phyloP scores from a whole-genome alignment of 805 yeast genomes.

The Ogataea corticis region DNA sequence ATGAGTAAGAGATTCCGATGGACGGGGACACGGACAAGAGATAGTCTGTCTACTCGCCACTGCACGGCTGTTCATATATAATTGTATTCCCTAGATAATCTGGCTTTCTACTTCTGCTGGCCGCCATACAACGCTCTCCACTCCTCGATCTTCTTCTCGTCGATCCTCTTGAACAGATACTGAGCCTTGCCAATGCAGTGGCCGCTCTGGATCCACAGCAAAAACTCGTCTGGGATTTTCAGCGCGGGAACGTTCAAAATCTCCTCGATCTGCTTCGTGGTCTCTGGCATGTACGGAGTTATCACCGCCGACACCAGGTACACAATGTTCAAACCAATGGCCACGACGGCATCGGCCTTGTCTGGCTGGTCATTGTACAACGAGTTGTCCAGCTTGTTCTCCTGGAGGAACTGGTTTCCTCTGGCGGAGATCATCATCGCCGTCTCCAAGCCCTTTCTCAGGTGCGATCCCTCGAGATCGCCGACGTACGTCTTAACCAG shows the following conservation, averaged over 20 bases:
- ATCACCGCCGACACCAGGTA: slow-evolving; percentile 82
- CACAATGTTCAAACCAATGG: slow-evolving; percentile 84
- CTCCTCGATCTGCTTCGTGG: slow-evolving; percentile 64
- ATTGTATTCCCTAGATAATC: not conserved
- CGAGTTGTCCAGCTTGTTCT: slow-evolving; percentile 89
- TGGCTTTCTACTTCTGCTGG: slow-evolving; percentile 42
- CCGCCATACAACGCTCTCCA: slow-evolving; percentile 92
- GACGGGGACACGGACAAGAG: too few relatives aligned
- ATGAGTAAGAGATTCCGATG: too few relatives aligned
- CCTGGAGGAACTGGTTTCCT: slow-evolving; percentile 95
- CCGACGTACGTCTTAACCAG: slow-evolving; percentile 62
- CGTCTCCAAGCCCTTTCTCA: slow-evolving; percentile 85
- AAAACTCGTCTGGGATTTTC: slow-evolving; percentile 74
- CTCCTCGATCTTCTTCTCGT: slow-evolving; percentile 79
- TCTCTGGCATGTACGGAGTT: slow-evolving; percentile 89
- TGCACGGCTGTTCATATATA: too few relatives aligned
- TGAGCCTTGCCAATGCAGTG: slow-evolving; percentile 90
- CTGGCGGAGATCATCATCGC: slow-evolving; percentile 91
- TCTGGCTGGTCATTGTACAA: slow-evolving; percentile 74
- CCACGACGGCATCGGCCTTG: slow-evolving; percentile 88
- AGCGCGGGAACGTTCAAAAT: slow-evolving; percentile 83
- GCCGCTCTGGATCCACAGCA: slow-evolving; percentile 67
- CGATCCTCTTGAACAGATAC: slow-evolving; percentile 90
- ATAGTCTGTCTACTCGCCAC: too few relatives aligned
- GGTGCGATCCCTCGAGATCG: slow-evolving; percentile 74